Evolutionary conservation across 106 monocot genomes (phyloP).

Genomic region (Platanthera zijinensis): DNA sequence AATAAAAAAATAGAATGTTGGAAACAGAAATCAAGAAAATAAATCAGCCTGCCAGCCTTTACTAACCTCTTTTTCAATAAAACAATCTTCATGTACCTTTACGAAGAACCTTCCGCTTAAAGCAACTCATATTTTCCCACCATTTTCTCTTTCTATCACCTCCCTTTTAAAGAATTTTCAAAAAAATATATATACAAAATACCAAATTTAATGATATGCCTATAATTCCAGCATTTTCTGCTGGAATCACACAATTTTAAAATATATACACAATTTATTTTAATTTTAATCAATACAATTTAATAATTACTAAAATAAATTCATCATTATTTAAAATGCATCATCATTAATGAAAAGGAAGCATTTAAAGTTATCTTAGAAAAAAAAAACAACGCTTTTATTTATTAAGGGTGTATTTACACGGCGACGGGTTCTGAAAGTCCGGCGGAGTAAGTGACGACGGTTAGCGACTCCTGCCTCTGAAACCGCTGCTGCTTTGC

Average conservation of each 20-base stretch:
- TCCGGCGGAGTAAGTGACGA: conserved; percentile 11
- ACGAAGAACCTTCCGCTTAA: conserved; percentile 2
- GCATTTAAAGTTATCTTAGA: too few relatives aligned
- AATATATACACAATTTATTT: too few relatives aligned
- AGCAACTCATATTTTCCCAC: not conserved
- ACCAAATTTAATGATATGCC: too few relatives aligned
- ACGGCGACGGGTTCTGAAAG: conserved; percentile 3
- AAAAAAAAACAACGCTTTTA: too few relatives aligned
- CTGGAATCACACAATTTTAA: not conserved
- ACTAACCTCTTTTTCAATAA: not conserved
- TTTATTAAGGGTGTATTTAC: not conserved
- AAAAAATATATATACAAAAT: too few relatives aligned
- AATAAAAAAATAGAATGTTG: not conserved
- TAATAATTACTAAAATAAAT: too few relatives aligned
- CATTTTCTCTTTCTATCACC: not conserved
- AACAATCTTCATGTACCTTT: not conserved
- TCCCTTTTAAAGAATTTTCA: not conserved
- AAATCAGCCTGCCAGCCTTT: not conserved
- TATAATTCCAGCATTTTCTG: too few relatives aligned
- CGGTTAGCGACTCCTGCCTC: conserved; percentile 39
- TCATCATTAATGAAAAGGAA: too few relatives aligned
- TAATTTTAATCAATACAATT: too few relatives aligned
- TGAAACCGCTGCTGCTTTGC: conserved; percentile 57
- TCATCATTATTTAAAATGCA: too few relatives aligned
- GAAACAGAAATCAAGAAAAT: not conserved